Evolutionary conservation across 257 asterid genomes (phyloP).

Genomic region (Lavandula angustifolia): DNA sequence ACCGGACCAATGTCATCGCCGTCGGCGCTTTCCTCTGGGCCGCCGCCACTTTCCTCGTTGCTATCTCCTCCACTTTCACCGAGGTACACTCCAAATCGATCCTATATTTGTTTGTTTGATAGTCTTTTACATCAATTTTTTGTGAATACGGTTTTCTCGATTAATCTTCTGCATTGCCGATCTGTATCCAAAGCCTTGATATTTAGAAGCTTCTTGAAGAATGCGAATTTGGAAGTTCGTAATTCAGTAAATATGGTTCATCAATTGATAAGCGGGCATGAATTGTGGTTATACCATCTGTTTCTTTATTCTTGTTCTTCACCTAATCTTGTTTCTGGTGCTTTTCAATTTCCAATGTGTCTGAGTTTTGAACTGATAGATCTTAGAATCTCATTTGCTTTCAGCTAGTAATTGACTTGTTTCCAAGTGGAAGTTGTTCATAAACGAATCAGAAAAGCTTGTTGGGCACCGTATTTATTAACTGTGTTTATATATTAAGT

Average conservation of each 20-base stretch:
- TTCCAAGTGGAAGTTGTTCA: not conserved
- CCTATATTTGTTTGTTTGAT: not conserved
- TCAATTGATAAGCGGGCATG: too few species aligned
- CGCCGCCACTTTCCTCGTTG: conserved; percentile 72
- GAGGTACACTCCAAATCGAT: conserved; percentile 41
- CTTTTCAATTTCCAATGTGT: not conserved
- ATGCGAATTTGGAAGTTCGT: not conserved
- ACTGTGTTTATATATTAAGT: too few species aligned
- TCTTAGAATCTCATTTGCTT: not conserved
- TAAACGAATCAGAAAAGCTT: not conserved
- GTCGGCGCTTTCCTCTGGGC: conserved; percentile 91
- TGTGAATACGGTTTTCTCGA: not conserved
- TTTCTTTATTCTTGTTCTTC: not conserved
- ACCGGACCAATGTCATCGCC: conserved; percentile 70
- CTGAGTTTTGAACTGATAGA: not conserved
- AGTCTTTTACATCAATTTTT: not conserved
- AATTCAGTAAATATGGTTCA: not conserved
- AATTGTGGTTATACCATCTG: not conserved
- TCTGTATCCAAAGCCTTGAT: not conserved
- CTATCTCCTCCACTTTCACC: conserved; percentile 63
- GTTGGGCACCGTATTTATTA: not conserved
- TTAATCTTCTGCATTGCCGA: not conserved
- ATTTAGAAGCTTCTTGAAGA: not conserved
- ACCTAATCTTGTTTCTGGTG: not conserved
- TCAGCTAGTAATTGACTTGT: not conserved